Evolutionary conservation across 306 rosid species (phyloP).

Genomic region (Quercus alba): DNA sequence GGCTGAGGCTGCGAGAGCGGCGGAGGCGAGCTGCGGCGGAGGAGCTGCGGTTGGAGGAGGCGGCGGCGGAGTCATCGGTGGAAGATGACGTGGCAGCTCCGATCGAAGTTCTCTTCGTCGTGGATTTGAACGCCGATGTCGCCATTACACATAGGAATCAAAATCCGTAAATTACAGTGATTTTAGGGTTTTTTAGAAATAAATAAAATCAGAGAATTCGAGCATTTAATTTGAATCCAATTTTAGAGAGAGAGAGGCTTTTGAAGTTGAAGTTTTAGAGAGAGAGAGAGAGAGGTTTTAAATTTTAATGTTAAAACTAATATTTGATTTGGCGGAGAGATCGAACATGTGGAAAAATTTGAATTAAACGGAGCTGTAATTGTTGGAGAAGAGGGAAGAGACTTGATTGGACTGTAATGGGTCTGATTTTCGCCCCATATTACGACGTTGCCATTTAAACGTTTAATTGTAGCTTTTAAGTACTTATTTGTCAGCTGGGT

Average conservation of each 20-base stretch:
- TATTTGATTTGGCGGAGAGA: conserved; percentile 50
- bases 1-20: conserved; percentile 92
- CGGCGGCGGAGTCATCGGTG: conserved; percentile 45
- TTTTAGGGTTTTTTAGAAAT: conserved; percentile 8
- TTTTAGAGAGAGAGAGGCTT: not conserved
- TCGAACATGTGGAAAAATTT: conserved; percentile 30
- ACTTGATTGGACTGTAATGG: not conserved
- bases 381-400: not conserved
- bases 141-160: conserved; percentile 43
- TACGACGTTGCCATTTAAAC: not conserved
- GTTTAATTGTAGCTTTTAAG: not conserved
- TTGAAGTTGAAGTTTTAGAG: not conserved
- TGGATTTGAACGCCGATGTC: conserved; percentile 93
- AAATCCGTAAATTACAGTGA: not conserved
- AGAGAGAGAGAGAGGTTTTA: not conserved
- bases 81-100: conserved; percentile 47
- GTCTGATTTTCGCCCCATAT: not conserved
- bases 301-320: not conserved
- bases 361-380: conserved; percentile 18
- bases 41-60: conserved; percentile 44
- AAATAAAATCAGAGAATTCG: not conserved
- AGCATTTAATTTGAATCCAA: not conserved
- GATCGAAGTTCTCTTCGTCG: conserved; percentile 64
- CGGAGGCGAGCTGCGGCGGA: conserved; percentile 69
- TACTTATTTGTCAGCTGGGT: too few relatives aligned